Conservation (phyloP, 2,329 filamentous ascomycete genomes). For the Blastomyces gilchristii region DNA sequence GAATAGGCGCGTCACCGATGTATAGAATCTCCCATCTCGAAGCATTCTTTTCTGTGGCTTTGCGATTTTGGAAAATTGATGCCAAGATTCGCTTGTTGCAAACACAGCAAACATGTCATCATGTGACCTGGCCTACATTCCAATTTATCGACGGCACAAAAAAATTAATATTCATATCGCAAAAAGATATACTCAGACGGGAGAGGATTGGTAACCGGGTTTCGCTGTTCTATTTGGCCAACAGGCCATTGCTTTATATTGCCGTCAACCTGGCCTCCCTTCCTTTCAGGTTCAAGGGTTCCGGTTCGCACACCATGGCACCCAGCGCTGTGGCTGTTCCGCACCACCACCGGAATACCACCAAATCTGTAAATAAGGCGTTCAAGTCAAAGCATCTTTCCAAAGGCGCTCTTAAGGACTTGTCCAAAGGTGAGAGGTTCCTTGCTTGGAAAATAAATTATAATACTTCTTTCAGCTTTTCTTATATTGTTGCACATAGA, state of each 20-base stretch:
- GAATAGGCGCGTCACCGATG: not conserved
- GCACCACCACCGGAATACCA: slow-evolving; percentile 87
- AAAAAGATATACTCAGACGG: not conserved
- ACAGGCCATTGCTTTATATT: not conserved
- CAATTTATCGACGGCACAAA: not conserved
- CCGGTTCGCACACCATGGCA: slow-evolving; percentile 58
- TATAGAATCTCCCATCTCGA: not conserved
- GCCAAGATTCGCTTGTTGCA: slow-evolving; percentile 26
- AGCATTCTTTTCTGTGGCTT: slow-evolving; percentile 13
- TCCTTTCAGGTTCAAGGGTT: slow-evolving; percentile 78
- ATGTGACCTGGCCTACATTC: slow-evolving; percentile 25
- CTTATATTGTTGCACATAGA: not conserved
- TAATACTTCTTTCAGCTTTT: not conserved
- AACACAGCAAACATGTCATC: slow-evolving; percentile 11
- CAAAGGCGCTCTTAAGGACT: slow-evolving; percentile 76
- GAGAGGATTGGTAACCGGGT: too few species aligned
- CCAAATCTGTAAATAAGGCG: slow-evolving; percentile 75
- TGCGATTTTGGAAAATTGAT: slow-evolving; percentile 24
- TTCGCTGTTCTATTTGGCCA: not conserved
- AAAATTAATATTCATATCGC: slow-evolving; percentile 1
- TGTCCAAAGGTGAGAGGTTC: slow-evolving; percentile 62
- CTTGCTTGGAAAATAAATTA: not conserved
- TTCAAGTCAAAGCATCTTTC: slow-evolving; percentile 90
- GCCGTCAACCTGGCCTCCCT: slow-evolving; percentile 32
- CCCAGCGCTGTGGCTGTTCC: slow-evolving; percentile 47